These are phyloP conservation scores for Cunninghamia lanceolata DNA, from an alignment of 75 land plant species.

Conservation along the genomic window DNA sequence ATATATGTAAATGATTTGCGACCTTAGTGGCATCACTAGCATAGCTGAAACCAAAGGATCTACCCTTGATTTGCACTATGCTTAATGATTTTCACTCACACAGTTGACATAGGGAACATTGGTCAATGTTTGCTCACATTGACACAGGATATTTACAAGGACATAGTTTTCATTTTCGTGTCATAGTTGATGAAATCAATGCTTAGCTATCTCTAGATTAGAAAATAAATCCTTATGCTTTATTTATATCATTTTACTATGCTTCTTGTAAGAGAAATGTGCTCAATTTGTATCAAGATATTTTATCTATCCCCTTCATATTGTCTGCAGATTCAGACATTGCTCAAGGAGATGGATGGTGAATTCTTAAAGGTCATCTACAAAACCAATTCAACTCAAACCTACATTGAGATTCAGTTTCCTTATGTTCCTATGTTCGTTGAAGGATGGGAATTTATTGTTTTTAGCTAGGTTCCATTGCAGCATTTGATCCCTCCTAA, in stretches of 20 bases:
- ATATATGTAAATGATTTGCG: too few species aligned
- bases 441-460: background rate
- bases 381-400: background rate
- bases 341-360: constrained; percentile 76
- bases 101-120: background rate
- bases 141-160: background rate
- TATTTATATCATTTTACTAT: background rate
- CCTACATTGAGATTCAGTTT: background rate
- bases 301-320: background rate
- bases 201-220: background rate
- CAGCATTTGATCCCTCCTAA: background rate
- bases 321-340: constrained; percentile 43
- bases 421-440: background rate
- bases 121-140: background rate
- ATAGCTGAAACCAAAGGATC: too few species aligned
- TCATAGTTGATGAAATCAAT: background rate
- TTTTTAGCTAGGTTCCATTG: background rate
- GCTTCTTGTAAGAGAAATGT: background rate
- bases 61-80: too few species aligned
- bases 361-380: constrained; percentile 65
- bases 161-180: too few species aligned
- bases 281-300: background rate
- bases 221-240: background rate
- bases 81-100: too few species aligned
- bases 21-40: too few species aligned